Conservation (phyloP, 192 early-diverging fungal genomes). For the Mortierella antarctica region DNA sequence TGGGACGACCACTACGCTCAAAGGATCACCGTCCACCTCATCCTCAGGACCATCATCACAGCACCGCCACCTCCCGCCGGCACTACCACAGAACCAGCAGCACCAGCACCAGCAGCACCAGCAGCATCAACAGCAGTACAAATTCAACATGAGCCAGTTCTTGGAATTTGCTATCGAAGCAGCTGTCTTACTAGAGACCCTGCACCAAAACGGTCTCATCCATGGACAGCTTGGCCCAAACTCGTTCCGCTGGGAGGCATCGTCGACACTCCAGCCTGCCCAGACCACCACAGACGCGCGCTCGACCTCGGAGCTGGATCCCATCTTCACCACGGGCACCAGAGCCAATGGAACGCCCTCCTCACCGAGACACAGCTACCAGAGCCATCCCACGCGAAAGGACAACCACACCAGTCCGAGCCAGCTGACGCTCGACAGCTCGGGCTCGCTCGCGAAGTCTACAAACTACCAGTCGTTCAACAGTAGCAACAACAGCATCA, state of each 20-base stretch:
- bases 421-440: slow-evolving; percentile 19
- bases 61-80: not conserved
- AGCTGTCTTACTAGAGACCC: slow-evolving; percentile 27
- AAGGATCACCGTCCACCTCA: not conserved
- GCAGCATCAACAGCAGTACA: slow-evolving; percentile 15
- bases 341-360: not conserved
- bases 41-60: not conserved
- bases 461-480: not conserved
- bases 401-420: slow-evolving; percentile 45
- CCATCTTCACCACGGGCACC: not conserved
- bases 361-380: slow-evolving; percentile 11
- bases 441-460: slow-evolving; percentile 2
- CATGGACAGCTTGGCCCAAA: slow-evolving; percentile 44
- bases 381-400: slow-evolving; percentile 23
- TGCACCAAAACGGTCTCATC: slow-evolving; percentile 41
- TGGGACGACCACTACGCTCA: not conserved
- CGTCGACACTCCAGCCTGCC: slow-evolving; percentile 9
- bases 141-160: slow-evolving; percentile 34
- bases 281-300: slow-evolving; percentile 1
- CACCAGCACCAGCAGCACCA: slow-evolving; percentile 14
- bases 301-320: not conserved
- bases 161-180: slow-evolving; percentile 43
- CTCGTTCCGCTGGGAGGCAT: slow-evolving; percentile 43
- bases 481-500: slow-evolving; percentile 1
- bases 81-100: not conserved